Percentiles rank a stretch among this genome's conserved stretches.
phyloP scores from a whole-genome alignment of 805 yeast species.

The Wickerhamiella spandovensis region DNA sequence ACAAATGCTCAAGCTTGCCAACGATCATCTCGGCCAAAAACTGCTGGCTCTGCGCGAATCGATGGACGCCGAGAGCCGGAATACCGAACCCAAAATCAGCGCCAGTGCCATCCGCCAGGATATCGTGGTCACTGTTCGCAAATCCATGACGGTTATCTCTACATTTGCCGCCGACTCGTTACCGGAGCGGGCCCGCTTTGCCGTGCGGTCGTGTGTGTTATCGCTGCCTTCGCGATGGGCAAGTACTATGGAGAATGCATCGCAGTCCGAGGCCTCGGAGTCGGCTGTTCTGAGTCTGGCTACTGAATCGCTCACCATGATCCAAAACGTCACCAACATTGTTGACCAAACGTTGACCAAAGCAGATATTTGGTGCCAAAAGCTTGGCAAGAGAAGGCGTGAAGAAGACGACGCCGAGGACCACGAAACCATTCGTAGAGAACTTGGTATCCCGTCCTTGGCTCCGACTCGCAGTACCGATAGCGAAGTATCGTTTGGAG shows the following conservation, averaged over 20 bases:
- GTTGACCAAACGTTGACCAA: slow-evolving; percentile 73
- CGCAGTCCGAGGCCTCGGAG: slow-evolving; percentile 28
- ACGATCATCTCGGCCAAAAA: slow-evolving; percentile 15
- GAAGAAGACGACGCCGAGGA: slow-evolving; percentile 6
- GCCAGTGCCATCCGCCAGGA: slow-evolving; percentile 49
- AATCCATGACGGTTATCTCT: slow-evolving; percentile 73
- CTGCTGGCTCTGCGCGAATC: slow-evolving; percentile 15
- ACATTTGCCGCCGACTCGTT: slow-evolving; percentile 65
- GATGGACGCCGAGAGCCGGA: slow-evolving; percentile 16
- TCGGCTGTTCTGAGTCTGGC: slow-evolving; percentile 72
- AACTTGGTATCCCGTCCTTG: neutral
- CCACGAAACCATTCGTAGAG: neutral
- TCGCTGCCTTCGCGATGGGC: slow-evolving; percentile 69
- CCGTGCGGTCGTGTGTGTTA: slow-evolving; percentile 67
- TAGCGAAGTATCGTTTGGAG: neutral
- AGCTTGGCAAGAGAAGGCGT: slow-evolving; percentile 19
- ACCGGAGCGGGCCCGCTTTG: slow-evolving; percentile 66
- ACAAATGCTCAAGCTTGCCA: slow-evolving; percentile 14
- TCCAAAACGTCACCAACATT: slow-evolving; percentile 65
- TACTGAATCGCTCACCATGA: slow-evolving; percentile 79
- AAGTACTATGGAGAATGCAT: slow-evolving; percentile 20
- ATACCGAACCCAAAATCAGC: slow-evolving; percentile 17
- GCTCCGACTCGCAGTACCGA: neutral
- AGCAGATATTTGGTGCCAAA: slow-evolving; percentile 68
- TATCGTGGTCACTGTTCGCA: slow-evolving; percentile 76